Conservation (phyloP, 495 filamentous ascomycete genomes). For the Hypomontagnella monticulosa region DNA sequence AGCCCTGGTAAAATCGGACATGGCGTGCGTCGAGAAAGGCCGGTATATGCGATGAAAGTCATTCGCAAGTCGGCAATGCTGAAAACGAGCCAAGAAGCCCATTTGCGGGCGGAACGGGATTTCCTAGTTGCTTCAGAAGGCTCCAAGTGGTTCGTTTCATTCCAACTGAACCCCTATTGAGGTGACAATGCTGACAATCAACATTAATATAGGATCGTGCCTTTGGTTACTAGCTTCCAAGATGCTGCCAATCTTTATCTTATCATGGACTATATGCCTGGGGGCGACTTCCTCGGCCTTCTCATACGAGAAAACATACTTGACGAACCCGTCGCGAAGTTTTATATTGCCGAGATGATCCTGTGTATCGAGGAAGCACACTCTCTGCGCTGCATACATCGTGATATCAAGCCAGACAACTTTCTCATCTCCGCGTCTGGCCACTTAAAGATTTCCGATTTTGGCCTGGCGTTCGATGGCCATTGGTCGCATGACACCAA, state of each 20-base stretch:
- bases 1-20: slow-evolving; percentile 15
- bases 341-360: slow-evolving; percentile 95
- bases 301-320: slow-evolving; percentile 84
- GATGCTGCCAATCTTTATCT: slow-evolving; percentile 85
- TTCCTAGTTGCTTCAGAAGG: slow-evolving; percentile 86
- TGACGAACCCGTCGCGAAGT: slow-evolving; percentile 77
- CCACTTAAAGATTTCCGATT: slow-evolving; percentile 94
- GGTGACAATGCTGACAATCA: not conserved
- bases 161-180: not conserved
- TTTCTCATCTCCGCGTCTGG: slow-evolving; percentile 89
- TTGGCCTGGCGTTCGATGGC: slow-evolving; percentile 92
- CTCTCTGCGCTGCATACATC: slow-evolving; percentile 86
- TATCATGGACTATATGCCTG: slow-evolving; percentile 97
- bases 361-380: slow-evolving; percentile 94
- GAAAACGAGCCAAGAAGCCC: slow-evolving; percentile 87
- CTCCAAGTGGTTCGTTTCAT: slow-evolving; percentile 70
- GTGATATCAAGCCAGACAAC: slow-evolving; percentile 96
- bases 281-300: slow-evolving; percentile 89
- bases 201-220: slow-evolving; percentile 68
- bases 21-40: slow-evolving; percentile 32
- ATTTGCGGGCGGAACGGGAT: slow-evolving; percentile 89
- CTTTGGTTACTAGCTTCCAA: slow-evolving; percentile 88
- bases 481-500: slow-evolving; percentile 91
- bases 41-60: slow-evolving; percentile 94
- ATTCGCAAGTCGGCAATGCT: slow-evolving; percentile 94